Evolutionary conservation across 2,329 filamentous ascomycete genomes (phyloP), one percentile per base, ranked within the genome.

Genomic region (Microcyclospora pomicola): DNA sequence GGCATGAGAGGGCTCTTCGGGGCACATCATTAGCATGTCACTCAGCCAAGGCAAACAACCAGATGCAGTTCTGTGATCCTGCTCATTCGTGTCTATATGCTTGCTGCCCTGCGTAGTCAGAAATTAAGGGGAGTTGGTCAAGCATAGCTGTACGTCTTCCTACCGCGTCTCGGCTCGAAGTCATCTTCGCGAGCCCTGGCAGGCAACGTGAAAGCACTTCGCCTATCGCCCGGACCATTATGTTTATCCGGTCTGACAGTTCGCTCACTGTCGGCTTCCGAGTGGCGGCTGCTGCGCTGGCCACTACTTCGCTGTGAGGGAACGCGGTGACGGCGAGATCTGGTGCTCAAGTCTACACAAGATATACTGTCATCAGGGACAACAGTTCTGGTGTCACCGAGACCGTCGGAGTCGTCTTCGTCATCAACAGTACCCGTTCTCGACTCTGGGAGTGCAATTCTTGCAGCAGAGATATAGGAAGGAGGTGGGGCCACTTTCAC

Each of bases 351-450:
- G 41, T 53, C 45, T 15, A 56, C 60, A 49, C 66, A 62, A 11
- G 62, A 66, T 42, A 69, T 67, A 38, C 61, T 65, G 41, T 69
- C 66, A 41, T 64, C 63, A 1, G 66, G 66, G 2, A 62, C 59
- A 2, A 69, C 60, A 3, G 64, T 67, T 42, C 63, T 63, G 36
- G 52, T 50, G 39, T 68, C 62, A 38, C 56, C 60, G 6, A 56
- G 41, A 14, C 61, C 59, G 36, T 64, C 59, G 24, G 54, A 45
- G 27, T 60, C 49, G 4, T 59, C 52, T 9, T 35, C 45, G 6
- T 42, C 42, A 4, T 16, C 28, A 16, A 36, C 42, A 32, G 31
- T 38, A 16, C 34, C 38, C 6, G 44, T 41, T 13, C 38, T 34
- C 4, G 43, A 48, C 4, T 30, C 16, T 27, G 44, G 43, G 10